Conservation (phyloP, 1,139 yeast genomes). For the Yamadazyma mexicana region DNA sequence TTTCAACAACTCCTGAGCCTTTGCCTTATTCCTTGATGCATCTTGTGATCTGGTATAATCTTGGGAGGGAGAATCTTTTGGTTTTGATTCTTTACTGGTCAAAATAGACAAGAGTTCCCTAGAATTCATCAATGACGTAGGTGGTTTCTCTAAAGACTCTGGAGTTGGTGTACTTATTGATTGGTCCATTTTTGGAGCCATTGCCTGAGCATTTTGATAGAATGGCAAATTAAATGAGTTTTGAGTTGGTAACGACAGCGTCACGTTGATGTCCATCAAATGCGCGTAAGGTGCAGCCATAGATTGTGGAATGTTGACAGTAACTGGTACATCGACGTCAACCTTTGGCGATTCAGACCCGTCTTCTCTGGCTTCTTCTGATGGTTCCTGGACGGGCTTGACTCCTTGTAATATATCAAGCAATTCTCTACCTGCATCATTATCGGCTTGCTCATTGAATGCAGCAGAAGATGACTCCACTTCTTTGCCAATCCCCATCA, state of each 20-base stretch:
- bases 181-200: constrained; percentile 6
- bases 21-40: constrained; percentile 30
- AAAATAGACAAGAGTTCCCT: constrained; percentile 54
- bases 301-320: constrained; percentile 17
- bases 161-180: constrained; percentile 39
- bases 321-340: constrained; percentile 4
- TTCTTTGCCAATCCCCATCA: constrained; percentile 53
- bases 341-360: constrained; percentile 1
- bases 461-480: constrained; percentile 12
- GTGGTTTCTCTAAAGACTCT: constrained; percentile 42
- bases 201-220: constrained; percentile 13
- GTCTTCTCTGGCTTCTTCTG: constrained; percentile 6
- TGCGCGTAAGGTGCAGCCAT: constrained; percentile 21
- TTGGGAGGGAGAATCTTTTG: constrained; percentile 14
- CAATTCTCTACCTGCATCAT: constrained; percentile 77
- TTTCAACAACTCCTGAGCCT: constrained; percentile 41
- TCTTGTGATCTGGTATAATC: constrained; percentile 15
- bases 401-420: constrained; percentile 62
- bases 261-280: constrained; percentile 18
- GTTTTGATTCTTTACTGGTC: constrained; percentile 29
- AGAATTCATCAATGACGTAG: constrained; percentile 40
- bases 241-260: constrained; percentile 23
- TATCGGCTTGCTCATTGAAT: constrained; percentile 20
- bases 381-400: constrained; percentile 17
- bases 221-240: constrained; percentile 13